Evolutionary conservation across 2,329 filamentous ascomycete species (phyloP).

Genomic region (Nothophaeocryptopus gaeumannii): DNA sequence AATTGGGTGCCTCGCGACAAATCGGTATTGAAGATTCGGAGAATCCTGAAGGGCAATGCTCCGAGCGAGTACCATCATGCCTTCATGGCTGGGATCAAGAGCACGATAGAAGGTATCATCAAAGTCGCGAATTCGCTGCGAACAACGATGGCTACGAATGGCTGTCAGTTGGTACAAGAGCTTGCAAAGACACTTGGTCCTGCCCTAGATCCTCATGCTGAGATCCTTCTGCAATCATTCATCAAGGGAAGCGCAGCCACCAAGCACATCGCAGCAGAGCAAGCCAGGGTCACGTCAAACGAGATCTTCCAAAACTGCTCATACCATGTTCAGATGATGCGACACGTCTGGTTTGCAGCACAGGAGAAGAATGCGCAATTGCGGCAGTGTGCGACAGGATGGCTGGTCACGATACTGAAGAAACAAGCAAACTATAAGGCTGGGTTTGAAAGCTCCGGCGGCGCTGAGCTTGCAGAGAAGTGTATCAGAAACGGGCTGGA

Average conservation of each 20-base stretch:
- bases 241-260: slow-evolving; percentile 86
- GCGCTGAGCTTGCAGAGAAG: slow-evolving; percentile 79
- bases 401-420: slow-evolving; percentile 78
- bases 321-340: slow-evolving; percentile 76
- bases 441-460: slow-evolving; percentile 79
- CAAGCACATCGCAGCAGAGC: slow-evolving; percentile 87
- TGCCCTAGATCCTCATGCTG: slow-evolving; percentile 81
- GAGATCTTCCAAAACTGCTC: slow-evolving; percentile 74
- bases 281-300: slow-evolving; percentile 77
- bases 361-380: slow-evolving; percentile 94
- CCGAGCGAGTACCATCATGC: slow-evolving; percentile 69
- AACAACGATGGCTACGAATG: slow-evolving; percentile 86
- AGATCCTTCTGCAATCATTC: slow-evolving; percentile 82
- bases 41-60: slow-evolving; percentile 79
- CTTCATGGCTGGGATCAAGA: slow-evolving; percentile 69
- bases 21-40: slow-evolving; percentile 70
- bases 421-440: slow-evolving; percentile 76
- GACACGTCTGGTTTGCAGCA: slow-evolving; percentile 77
- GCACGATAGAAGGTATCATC: slow-evolving; percentile 79
- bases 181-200: slow-evolving; percentile 73
- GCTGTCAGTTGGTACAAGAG: slow-evolving; percentile 80
- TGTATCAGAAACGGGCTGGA: slow-evolving; percentile 83
- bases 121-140: slow-evolving; percentile 80
- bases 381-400: slow-evolving; percentile 72
- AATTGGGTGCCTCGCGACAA: slow-evolving; percentile 91